phyloP scores from a whole-genome alignment of 1,284 basidiomycete genomes.

The Fomitopsis schrenkii region DNA sequence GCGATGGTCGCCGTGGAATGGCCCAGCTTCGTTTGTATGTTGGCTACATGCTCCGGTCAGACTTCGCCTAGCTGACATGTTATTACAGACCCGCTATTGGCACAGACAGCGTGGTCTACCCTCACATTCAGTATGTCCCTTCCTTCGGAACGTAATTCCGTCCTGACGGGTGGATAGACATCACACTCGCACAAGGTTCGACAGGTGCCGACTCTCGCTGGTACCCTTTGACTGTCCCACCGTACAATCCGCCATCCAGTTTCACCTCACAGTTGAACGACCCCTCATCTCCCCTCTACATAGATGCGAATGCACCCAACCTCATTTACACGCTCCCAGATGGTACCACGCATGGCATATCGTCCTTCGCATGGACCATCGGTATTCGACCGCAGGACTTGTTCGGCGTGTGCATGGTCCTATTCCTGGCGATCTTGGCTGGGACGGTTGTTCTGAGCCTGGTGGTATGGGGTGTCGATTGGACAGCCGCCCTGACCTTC shows the following conservation, averaged over 20 bases:
- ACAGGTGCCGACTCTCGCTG: conserved; percentile 48
- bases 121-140: conserved; percentile 76
- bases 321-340: conserved; percentile 67
- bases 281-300: conserved; percentile 69
- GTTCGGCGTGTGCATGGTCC: conserved; percentile 77
- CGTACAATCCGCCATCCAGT: conserved; percentile 57
- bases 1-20: conserved; percentile 93
- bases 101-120: conserved; percentile 85
- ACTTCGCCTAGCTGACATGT: neutral
- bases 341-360: conserved; percentile 62
- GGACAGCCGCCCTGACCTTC: conserved; percentile 34
- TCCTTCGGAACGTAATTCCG: conserved; percentile 1
- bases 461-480: conserved; percentile 71
- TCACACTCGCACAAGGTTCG: conserved; percentile 57
- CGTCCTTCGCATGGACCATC: conserved; percentile 75
- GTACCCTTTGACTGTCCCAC: conserved; percentile 58
- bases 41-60: neutral
- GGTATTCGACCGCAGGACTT: conserved; percentile 82
- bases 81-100: conserved; percentile 76
- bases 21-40: conserved; percentile 88
- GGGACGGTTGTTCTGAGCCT: conserved; percentile 68
- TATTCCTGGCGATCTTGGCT: conserved; percentile 81
- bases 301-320: conserved; percentile 68
- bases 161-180: conserved; percentile 45
- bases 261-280: conserved; percentile 75